Evolutionary conservation across 768 basidiomycete genomes (phyloP).

Genomic region (Lyophyllum semitale): DNA sequence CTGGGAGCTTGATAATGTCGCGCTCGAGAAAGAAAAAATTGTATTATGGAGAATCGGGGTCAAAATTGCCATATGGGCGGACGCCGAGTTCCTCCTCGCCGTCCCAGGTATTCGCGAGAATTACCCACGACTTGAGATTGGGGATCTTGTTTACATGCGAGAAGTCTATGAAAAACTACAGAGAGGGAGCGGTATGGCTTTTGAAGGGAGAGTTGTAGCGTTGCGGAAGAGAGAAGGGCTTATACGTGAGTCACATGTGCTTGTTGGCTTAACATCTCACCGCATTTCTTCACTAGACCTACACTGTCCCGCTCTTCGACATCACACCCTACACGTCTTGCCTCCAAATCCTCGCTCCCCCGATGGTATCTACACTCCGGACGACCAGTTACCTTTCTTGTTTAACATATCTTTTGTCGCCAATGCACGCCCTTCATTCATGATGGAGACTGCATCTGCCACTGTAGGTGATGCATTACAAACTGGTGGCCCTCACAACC

Average conservation of each 20-base stretch:
- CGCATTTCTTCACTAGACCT: constrained; percentile 32
- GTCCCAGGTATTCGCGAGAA: constrained; percentile 42
- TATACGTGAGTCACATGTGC: constrained; percentile 38
- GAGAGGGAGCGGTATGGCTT: constrained; percentile 39
- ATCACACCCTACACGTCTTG: constrained; percentile 39
- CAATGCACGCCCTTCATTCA: constrained; percentile 41
- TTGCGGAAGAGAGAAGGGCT: constrained; percentile 48
- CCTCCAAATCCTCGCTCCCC: constrained; percentile 16
- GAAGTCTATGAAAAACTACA: constrained; percentile 35
- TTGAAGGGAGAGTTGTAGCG: constrained; percentile 45
- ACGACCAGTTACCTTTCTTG: constrained; percentile 38
- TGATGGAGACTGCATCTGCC: constrained; percentile 43
- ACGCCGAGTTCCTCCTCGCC: constrained; percentile 36
- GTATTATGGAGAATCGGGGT: constrained; percentile 42
- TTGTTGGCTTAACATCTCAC: background rate
- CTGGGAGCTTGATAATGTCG: constrained; percentile 46
- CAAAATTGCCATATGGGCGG: constrained; percentile 36
- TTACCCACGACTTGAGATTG: constrained; percentile 43
- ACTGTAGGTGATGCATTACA: constrained; percentile 27
- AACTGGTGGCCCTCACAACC: constrained; percentile 20
- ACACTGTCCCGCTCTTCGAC: constrained; percentile 38
- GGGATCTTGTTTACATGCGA: constrained; percentile 46
- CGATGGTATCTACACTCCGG: constrained; percentile 24
- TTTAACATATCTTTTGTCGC: constrained; percentile 53
- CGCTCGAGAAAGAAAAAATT: constrained; percentile 42